Evolutionary conservation across 208 protist species (phyloP).

Genomic region (Phytomonas francai): DNA sequence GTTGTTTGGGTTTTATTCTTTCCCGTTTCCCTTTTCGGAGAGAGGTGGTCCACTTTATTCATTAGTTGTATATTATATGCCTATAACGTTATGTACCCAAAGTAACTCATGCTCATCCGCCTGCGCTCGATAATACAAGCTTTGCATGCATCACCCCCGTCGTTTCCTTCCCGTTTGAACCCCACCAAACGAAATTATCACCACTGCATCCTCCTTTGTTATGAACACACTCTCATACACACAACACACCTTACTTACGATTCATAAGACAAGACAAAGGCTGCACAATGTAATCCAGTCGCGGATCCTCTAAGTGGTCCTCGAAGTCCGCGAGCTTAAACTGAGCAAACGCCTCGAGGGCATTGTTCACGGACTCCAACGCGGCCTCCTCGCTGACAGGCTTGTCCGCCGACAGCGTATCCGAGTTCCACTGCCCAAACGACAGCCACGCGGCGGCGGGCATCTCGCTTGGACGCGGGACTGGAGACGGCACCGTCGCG

Average conservation of each 20-base stretch:
- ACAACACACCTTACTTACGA: slow-evolving; percentile 16
- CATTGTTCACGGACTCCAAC: slow-evolving; percentile 53
- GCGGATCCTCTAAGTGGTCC: slow-evolving; percentile 77
- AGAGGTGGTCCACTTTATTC: too few relatives aligned
- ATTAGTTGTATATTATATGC: too few relatives aligned
- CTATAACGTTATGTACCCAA: too few relatives aligned
- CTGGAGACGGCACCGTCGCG: slow-evolving; percentile 1
- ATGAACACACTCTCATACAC: slow-evolving; percentile 4
- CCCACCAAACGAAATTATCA: too few relatives aligned
- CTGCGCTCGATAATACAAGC: too few relatives aligned
- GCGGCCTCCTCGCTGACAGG: slow-evolving; percentile 32
- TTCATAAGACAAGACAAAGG: slow-evolving; percentile 35
- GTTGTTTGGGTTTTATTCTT: too few relatives aligned
- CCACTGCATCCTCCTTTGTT: not conserved
- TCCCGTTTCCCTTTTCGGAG: too few relatives aligned
- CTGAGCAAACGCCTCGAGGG: slow-evolving; percentile 64
- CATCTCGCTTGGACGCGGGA: not conserved
- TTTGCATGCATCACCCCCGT: too few relatives aligned
- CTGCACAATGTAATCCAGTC: slow-evolving; percentile 74
- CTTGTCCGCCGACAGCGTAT: slow-evolving; percentile 50
- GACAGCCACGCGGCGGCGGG: slow-evolving; percentile 21
- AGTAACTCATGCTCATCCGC: too few relatives aligned
- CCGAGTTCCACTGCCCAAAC: slow-evolving; percentile 72
- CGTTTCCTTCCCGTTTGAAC: too few relatives aligned
- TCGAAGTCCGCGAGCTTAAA: slow-evolving; percentile 79